Conservation (phyloP, 2,329 filamentous ascomycete genomes). For the Thermochaetoides dissita region DNA sequence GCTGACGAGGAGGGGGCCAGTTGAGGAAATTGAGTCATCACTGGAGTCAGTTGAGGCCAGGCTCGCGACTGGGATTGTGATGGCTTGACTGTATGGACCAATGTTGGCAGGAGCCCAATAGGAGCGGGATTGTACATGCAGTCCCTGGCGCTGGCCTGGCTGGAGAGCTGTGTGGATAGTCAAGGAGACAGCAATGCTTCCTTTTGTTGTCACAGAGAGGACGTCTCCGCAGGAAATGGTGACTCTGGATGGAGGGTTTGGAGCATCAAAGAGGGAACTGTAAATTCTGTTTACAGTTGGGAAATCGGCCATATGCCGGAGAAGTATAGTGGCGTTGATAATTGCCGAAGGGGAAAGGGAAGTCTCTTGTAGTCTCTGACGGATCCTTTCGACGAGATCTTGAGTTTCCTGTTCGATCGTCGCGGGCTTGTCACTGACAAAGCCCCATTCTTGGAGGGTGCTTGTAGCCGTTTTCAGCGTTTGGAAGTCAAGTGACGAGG, state of each 20-base stretch:
- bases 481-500: no score
- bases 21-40: conserved; percentile 1
- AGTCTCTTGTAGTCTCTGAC: conserved; percentile 23
- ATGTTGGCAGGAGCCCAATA: conserved; percentile 99
- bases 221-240: conserved; percentile 63
- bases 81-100: conserved; percentile 87
- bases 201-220: conserved; percentile 37
- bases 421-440: conserved; percentile 14
- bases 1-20: conserved; percentile 33
- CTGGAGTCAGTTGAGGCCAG: conserved; percentile 1
- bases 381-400: conserved; percentile 34
- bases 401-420: conserved; percentile 34
- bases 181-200: conserved; percentile 47
- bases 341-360: conserved; percentile 29
- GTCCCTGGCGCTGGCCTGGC: conserved; percentile 34
- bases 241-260: conserved; percentile 74
- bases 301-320: conserved; percentile 73
- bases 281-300: conserved; percentile 62
- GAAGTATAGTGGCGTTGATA: conserved; percentile 48
- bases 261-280: conserved; percentile 54
- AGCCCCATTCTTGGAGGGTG: conserved; percentile 24
- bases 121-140: conserved; percentile 85
- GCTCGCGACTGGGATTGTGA: conserved; percentile 32
- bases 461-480: no score
- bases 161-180: conserved; percentile 23